Base-by-base conservation (phyloP, 2,329 filamentous ascomycete genomes). In the Paramyrothecium sp. region DNA sequence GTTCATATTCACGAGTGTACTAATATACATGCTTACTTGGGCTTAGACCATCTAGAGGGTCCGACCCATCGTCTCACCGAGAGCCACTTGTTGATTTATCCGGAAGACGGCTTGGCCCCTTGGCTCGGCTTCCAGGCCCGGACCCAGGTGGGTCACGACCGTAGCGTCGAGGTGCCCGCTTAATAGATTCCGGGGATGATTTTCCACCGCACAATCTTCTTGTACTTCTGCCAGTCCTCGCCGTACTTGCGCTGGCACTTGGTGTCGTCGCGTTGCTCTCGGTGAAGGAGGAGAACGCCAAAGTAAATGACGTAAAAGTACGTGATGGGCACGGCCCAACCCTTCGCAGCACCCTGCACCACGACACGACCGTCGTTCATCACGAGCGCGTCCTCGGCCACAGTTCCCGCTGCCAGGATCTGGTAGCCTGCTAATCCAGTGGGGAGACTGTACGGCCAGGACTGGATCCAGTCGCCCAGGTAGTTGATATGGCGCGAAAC, bases 221-320 rank as follows among this genome's bases (percentile, higher is more conserved):
- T 92, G 75, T 97, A 98, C 75, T 86, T 84, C 61, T 92, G 86
- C 93, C 94, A 98, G 70, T 97, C 92, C 64, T 88, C 88, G 23
- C 93, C 93, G 69, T 98, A 98, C 81, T 98, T 98, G 69, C 84
- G 84, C 61, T 84, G 81, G 74, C 94, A 98, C 80, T 97, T 97
- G 71, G 91, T 90, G 65, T 97, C 93, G 65, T 98, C 94, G 54
- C 94, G 84, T 58, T 86, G 79, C 71, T 96, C 92, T 20, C 94
- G 89, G 71, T 97, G 94, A 55, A 97, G 79, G 12, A 98, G 81
- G 60, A 98, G 76, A 13, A 96, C 77, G 3, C 88, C 92, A 77
- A 98, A 97, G 78, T 97, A 98, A 8, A 96, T 67, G 65, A 97
- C 82, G 77, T 96, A 98, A 71, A 97, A 97, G 78, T 97, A 98